Evolutionary conservation across 1,284 basidiomycete genomes (phyloP), one percentile per base, ranked within the genome.

Genomic region (Ceratobasidium theobromae): DNA sequence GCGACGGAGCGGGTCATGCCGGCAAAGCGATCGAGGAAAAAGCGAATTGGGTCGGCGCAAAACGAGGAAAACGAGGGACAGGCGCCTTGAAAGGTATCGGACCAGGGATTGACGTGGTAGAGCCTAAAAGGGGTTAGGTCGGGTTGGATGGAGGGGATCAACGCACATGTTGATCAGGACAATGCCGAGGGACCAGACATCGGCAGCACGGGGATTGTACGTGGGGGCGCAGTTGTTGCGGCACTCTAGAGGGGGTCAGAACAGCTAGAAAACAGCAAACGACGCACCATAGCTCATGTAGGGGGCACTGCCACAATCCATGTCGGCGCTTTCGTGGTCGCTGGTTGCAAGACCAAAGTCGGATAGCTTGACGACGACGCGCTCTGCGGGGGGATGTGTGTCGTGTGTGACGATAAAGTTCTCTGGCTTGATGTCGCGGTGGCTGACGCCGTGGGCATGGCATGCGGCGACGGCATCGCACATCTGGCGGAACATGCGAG

Each of bases 81-180:
- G 72, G 84, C 81, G 76, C 86, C 83, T 71, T 86, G 80, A 52
- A 85, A 84, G 1, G 97, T 96, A 76, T 99, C 97, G 53, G 91
- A 91, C 94, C 97, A 99, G 18, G 96, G 96, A 77, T 97, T 98
- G 77, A 87, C 92, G 77, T 99, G 96, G 80, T 98, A 99, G 75
- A 99, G 82, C 89, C 89, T 91, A 72, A 40, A 33, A 68, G 32
- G 23, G 12, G 60, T 40, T 18, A 35, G 40, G 40, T 53, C 53
- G 69, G 65, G 38, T 53, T 65, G 68, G 65, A 21, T 35, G 30
- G n/a, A 53, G 53, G 67, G 51, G 65, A 54, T 14, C 9, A 11
- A 81, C 85, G 38, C 72, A 90, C 88, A 99, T 93, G 77, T 99
- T 99, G 82, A 99, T 93, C 72, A 99, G 85, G 68, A 99, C 96